These are phyloP conservation scores for Pachysandra terminalis DNA, from an alignment of 164 flowering plant genomes.

Conservation along the genomic window DNA sequence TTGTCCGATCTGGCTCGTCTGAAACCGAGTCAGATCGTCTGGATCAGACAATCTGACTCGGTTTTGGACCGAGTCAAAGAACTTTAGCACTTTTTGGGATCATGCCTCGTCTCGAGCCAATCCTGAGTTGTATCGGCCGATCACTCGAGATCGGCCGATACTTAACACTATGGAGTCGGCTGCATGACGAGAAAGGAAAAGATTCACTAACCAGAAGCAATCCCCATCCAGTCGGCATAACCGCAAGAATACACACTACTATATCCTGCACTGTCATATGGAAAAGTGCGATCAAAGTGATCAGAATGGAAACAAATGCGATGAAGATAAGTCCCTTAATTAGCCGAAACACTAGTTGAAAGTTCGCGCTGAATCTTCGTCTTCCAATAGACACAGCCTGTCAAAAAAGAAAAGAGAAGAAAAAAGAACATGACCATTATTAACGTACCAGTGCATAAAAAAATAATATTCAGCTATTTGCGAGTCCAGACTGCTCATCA, in stretches of 20 bases:
- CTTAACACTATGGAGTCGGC: too few relatives aligned
- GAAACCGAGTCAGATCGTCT: too few relatives aligned
- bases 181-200: too few relatives aligned
- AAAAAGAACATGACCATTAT: constrained; percentile 2
- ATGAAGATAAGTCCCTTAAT: constrained; percentile 83
- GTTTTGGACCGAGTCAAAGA: too few relatives aligned
- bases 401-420: constrained; percentile 2
- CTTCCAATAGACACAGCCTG: constrained; percentile 85
- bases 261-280: constrained; percentile 73
- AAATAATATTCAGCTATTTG: not conserved
- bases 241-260: constrained; percentile 80
- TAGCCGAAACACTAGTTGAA: constrained; percentile 75
- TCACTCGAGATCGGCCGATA: too few relatives aligned
- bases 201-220: constrained; percentile 66
- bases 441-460: not conserved
- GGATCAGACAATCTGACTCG: too few relatives aligned
- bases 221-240: constrained; percentile 98
- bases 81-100: too few relatives aligned
- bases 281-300: constrained; percentile 55
- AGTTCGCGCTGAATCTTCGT: constrained; percentile 70
- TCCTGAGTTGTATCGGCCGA: too few relatives aligned
- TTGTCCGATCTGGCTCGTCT: too few relatives aligned
- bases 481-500: not conserved
- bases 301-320: constrained; percentile 60
- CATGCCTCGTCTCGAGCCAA: too few relatives aligned